phyloP scores from a whole-genome alignment of 2,329 filamentous ascomycete genomes.

The Nemania sp. region DNA sequence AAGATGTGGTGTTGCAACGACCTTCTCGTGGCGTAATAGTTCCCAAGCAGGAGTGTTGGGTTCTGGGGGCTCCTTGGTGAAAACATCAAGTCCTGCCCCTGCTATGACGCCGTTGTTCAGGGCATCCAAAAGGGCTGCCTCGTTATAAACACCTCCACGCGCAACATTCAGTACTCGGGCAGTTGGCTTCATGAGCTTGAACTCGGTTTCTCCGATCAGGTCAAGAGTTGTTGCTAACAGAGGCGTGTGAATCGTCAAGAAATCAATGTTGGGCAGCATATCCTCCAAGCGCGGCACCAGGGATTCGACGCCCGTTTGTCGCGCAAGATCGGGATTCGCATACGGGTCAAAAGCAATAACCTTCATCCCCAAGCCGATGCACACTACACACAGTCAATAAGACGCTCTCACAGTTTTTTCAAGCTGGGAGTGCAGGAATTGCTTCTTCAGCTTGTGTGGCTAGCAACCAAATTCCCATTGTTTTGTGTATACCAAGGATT shows the following conservation, averaged over 20 bases:
- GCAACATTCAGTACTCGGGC: conserved; percentile 79
- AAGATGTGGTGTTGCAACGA: conserved; percentile 78
- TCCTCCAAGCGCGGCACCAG: conserved; percentile 61
- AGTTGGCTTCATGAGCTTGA: conserved; percentile 72
- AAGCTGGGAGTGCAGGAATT: too few species aligned
- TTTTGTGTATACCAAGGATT: too few species aligned
- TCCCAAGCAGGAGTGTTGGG: conserved; percentile 60
- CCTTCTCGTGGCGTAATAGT: conserved; percentile 69
- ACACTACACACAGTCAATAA: conserved; percentile 18
- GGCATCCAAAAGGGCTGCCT: conserved; percentile 70
- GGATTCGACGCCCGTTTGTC: conserved; percentile 63
- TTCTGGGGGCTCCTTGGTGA: conserved; percentile 72
- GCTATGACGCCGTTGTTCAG: conserved; percentile 72
- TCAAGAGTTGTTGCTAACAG: conserved; percentile 76
- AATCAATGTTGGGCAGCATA: conserved; percentile 70
- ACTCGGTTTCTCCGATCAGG: conserved; percentile 68
- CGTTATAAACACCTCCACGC: conserved; percentile 78
- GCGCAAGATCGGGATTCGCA: conserved; percentile 71
- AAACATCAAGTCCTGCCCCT: conserved; percentile 79
- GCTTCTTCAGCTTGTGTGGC: too few species aligned
- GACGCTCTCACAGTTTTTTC: too few species aligned
- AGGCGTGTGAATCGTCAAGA: conserved; percentile 80
- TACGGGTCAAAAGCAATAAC: conserved; percentile 78
- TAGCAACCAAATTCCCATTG: too few species aligned
- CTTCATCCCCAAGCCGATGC: conserved; percentile 52